phyloP scores from a whole-genome alignment of 139 green algal genomes.

The Eudorina sp. region DNA sequence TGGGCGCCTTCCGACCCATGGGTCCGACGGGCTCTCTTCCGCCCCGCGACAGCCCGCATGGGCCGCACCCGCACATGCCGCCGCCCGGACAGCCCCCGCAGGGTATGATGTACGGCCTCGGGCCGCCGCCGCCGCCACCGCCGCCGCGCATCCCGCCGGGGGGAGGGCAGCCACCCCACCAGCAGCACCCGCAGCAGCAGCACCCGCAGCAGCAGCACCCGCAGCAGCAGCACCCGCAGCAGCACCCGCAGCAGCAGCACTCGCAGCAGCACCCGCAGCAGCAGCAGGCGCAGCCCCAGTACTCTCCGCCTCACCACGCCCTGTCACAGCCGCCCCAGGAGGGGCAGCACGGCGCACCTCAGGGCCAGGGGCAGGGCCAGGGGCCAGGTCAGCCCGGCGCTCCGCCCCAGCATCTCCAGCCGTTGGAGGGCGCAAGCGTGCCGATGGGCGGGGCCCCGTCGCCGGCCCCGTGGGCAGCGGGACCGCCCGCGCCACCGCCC shows the following conservation, averaged over 20 bases:
- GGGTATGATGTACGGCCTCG: background rate
- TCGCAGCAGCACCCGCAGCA: background rate
- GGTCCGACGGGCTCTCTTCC: background rate
- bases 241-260: background rate
- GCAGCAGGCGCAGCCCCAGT: background rate
- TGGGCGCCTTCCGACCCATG: background rate
- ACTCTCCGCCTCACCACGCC: background rate
- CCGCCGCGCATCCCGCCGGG: background rate
- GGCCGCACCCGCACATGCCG: background rate
- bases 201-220: background rate
- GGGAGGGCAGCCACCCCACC: background rate
- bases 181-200: slow-evolving; percentile 12
- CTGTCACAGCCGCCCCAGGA: background rate
- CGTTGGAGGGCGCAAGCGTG: background rate
- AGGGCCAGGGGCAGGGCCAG: background rate
- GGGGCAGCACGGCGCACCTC: background rate
- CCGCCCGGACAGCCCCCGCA: background rate
- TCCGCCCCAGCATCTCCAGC: background rate
- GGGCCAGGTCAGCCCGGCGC: too few relatives aligned
- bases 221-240: background rate
- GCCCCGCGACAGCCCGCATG: background rate
- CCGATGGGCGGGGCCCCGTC: background rate
- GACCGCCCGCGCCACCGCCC: background rate
- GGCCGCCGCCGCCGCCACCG: background rate
- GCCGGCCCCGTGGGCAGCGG: background rate